phyloP scores from a whole-genome alignment of 192 early-diverging fungal species.

The Phlyctochytrium bullatum region DNA sequence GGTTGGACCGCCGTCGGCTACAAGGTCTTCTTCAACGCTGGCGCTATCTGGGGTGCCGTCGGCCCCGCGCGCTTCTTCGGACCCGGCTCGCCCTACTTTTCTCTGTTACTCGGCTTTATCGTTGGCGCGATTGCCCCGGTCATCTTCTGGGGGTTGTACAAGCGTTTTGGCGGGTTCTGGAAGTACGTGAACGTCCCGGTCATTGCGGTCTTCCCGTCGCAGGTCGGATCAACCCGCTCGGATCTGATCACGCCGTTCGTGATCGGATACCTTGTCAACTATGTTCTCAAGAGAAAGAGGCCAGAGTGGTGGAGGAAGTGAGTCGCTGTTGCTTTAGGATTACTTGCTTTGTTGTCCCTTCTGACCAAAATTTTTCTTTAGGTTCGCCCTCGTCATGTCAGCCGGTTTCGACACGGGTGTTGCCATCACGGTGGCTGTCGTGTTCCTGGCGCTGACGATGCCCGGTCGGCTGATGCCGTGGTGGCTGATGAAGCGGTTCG shows the following conservation, averaged over 20 bases:
- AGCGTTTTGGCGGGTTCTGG: constrained; percentile 2
- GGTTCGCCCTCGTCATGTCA: constrained; percentile 71
- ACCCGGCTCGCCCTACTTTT: constrained; percentile 16
- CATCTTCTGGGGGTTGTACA: constrained; percentile 20
- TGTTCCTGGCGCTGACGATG: constrained; percentile 22
- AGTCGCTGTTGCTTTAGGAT: too few relatives aligned
- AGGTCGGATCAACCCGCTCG: neutral
- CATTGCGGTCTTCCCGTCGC: constrained; percentile 3
- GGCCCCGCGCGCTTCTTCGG: constrained; percentile 32
- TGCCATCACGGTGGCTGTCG: constrained; percentile 28
- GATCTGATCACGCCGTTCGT: constrained; percentile 14
- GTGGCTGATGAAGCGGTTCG: constrained; percentile 13
- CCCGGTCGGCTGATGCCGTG: constrained; percentile 11
- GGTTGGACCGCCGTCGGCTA: constrained; percentile 12
- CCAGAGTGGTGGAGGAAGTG: constrained; percentile 10
- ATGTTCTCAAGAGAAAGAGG: neutral
- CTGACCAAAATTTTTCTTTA: constrained; percentile 10
- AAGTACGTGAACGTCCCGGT: constrained; percentile 6
- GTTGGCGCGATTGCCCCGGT: constrained; percentile 20
- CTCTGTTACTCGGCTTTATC: constrained; percentile 19
- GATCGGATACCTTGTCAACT: constrained; percentile 5
- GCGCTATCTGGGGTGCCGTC: constrained; percentile 60
- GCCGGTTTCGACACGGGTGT: constrained; percentile 61
- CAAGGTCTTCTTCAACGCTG: constrained; percentile 39
- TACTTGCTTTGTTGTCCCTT: neutral